phyloP scores from a whole-genome alignment of 2,329 filamentous ascomycete species.

The Arthrinium phaeospermum region DNA sequence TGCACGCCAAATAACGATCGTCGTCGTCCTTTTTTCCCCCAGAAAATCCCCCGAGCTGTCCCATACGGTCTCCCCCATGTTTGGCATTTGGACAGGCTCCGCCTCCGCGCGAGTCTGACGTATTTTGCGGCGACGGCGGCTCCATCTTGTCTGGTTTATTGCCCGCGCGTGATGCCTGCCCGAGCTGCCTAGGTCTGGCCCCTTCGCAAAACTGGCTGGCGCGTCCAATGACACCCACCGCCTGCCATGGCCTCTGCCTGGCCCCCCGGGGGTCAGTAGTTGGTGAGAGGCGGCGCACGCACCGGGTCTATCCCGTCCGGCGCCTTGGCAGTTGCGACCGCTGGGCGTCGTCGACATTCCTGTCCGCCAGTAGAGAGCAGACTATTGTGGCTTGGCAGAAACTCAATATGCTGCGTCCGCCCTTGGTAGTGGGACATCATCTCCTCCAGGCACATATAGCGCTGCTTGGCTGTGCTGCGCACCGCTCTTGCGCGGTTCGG shows the following conservation, averaged over 20 bases:
- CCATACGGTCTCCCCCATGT: not conserved
- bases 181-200: no score
- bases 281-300: not conserved
- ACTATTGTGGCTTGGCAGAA: conserved; percentile 1
- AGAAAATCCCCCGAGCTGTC: not conserved
- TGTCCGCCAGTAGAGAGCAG: not conserved
- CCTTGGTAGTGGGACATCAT: not conserved
- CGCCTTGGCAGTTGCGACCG: not conserved
- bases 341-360: not conserved
- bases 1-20: conserved; percentile 5
- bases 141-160: not conserved
- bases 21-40: not conserved
- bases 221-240: not conserved
- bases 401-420: not conserved
- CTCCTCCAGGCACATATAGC: not conserved
- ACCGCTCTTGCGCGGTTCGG: not conserved
- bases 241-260: not conserved
- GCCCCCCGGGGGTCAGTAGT: not conserved
- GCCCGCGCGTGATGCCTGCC: not conserved
- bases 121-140: not conserved
- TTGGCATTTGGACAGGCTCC: not conserved
- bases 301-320: conserved; percentile 1
- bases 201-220: not conserved
- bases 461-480: not conserved
- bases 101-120: not conserved